Percentiles rank a stretch among this genome's conserved stretches.
Evolutionary conservation across 345 rosid species (phyloP).

Genomic region (Xanthoceras sorbifolium): DNA sequence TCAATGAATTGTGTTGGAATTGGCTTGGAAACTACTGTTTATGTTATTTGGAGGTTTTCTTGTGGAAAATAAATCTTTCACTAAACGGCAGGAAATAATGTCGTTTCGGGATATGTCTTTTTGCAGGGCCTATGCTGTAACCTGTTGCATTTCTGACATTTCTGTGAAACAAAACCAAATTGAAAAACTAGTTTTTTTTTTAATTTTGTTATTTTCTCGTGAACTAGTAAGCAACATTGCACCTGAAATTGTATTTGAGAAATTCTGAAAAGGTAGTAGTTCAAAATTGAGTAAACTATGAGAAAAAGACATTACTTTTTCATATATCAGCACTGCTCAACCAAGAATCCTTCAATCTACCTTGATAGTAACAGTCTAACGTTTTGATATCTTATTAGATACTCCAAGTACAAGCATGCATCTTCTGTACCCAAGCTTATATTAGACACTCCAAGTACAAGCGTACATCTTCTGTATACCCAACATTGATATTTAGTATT

Average conservation of each 20-base stretch:
- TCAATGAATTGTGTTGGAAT: neutral
- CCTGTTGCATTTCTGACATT: no score
- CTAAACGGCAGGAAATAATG: no score
- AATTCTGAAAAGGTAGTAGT: neutral
- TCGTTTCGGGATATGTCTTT: no score
- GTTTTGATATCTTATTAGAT: neutral
- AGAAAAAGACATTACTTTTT: no score
- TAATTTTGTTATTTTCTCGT: neutral
- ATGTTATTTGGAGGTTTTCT: no score
- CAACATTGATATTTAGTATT: neutral
- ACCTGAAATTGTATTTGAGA: neutral
- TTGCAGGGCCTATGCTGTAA: no score
- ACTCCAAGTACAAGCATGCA: neutral
- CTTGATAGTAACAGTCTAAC: neutral
- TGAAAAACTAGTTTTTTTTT: neutral
- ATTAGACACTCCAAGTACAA: neutral
- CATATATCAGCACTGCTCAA: neutral
- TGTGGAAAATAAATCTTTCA: no score
- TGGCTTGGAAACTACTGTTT: neutral
- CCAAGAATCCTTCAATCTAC: neutral
- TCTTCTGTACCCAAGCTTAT: neutral
- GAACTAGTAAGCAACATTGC: neutral
- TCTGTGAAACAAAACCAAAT: neutral
- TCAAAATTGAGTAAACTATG: no score
- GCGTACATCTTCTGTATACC: neutral